Percentiles rank a stretch among this genome's conserved stretches.
Conservation (phyloP, 352 stramenopile species). For the Peronosclerospora sorghi region DNA sequence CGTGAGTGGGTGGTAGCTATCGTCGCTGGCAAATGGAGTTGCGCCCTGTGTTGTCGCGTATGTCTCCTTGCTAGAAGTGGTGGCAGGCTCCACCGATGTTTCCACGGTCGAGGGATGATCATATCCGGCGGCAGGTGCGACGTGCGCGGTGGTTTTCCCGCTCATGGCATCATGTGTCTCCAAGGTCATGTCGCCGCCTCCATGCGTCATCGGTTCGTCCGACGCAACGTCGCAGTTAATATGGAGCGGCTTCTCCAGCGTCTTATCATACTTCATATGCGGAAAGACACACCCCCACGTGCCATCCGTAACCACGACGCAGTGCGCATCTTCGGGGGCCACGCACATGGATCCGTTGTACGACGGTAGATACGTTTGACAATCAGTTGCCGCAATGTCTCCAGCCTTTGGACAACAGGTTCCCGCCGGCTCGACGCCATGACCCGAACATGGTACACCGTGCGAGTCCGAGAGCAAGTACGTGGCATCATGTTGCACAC, state of each 20-base stretch:
- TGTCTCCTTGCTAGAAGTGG: too few relatives aligned
- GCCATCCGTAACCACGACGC: conserved; percentile 2
- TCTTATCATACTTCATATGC: not conserved
- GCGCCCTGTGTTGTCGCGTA: too few relatives aligned
- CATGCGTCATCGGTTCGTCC: not conserved
- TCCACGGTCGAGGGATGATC: too few relatives aligned
- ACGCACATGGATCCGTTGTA: conserved; percentile 17
- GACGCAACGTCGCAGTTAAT: not conserved
- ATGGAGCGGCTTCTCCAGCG: not conserved
- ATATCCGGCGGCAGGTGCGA: too few relatives aligned
- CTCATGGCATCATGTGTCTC: not conserved
- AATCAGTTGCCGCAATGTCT: conserved; percentile 12
- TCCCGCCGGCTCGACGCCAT: conserved; percentile 2
- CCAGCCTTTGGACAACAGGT: conserved; percentile 8
- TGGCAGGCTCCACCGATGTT: too few relatives aligned
- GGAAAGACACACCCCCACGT: conserved; percentile 14
- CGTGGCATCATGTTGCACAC: conserved; percentile 14
- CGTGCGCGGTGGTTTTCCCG: not conserved
- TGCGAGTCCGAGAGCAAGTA: conserved; percentile 14
- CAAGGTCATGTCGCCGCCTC: not conserved
- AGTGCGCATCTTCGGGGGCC: conserved; percentile 12
- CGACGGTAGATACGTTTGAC: conserved; percentile 8
- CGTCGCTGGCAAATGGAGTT: too few relatives aligned
- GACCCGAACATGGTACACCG: conserved; percentile 12
- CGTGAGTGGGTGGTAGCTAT: too few relatives aligned